These are phyloP conservation scores for Eucalyptus globulus DNA, from an alignment of 345 rosid genomes.

Conservation along the genomic window DNA sequence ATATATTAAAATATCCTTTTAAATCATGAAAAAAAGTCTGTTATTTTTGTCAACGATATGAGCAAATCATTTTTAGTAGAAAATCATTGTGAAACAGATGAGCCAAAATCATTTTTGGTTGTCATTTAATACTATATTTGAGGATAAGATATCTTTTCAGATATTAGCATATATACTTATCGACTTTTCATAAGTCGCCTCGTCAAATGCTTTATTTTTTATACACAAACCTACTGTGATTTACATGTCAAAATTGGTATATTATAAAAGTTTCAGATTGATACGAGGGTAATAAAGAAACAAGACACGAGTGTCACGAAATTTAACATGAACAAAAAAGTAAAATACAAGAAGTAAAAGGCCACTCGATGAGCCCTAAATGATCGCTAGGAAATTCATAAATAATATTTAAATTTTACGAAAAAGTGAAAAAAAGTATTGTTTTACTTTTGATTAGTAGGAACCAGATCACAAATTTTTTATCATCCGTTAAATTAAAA, in stretches of 20 bases:
- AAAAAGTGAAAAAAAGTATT: not conserved
- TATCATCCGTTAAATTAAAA: not conserved
- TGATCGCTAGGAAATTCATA: not conserved
- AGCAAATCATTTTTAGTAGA: not conserved
- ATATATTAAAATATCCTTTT: too few relatives aligned
- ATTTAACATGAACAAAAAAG: not conserved
- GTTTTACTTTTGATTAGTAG: not conserved
- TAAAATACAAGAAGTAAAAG: not conserved
- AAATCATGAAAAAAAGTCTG: too few relatives aligned
- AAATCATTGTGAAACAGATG: not conserved
- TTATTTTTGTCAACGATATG: too few relatives aligned
- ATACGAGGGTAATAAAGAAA: not conserved
- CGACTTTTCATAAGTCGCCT: not conserved
- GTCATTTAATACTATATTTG: not conserved
- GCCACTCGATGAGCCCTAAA: not conserved
- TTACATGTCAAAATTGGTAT: not conserved
- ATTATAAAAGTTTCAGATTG: not conserved
- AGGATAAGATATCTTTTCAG: not conserved
- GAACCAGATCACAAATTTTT: not conserved
- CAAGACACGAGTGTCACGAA: not conserved
- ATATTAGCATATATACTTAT: not conserved
- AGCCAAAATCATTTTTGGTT: not conserved
- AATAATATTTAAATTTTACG: not conserved
- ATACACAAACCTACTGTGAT: not conserved
- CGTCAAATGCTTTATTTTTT: rapidly evolving